Evolutionary conservation across 495 filamentous ascomycete species (phyloP).

Genomic region (Penicillium atrosanguineum): DNA sequence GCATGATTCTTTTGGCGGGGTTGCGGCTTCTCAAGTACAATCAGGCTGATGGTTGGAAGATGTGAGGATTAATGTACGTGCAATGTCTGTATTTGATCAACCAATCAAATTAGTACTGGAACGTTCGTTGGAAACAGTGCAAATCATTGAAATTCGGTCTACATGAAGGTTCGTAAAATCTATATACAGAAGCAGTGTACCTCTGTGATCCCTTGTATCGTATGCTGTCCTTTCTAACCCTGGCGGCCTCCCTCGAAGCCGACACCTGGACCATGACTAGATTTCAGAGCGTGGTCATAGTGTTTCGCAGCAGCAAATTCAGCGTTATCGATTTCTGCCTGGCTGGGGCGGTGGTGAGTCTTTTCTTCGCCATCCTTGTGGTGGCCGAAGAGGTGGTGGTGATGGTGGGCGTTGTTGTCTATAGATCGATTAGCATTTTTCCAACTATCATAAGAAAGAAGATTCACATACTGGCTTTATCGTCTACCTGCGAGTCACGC

Average conservation of each 20-base stretch:
- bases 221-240: neutral
- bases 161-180: neutral
- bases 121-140: neutral
- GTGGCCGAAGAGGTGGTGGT: neutral
- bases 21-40: too few relatives aligned
- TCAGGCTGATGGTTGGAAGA: too few relatives aligned
- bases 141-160: neutral
- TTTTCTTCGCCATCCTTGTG: neutral
- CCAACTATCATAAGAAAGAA: neutral
- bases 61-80: too few relatives aligned
- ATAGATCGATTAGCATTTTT: neutral
- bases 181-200: neutral
- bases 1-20: neutral
- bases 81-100: too few relatives aligned
- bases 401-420: neutral
- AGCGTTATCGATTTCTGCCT: conserved; percentile 2
- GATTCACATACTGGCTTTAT: neutral
- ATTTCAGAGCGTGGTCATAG: conserved; percentile 4
- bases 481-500: neutral
- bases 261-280: conserved; percentile 6
- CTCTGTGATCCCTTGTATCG: neutral
- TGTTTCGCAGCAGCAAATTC: conserved; percentile 2
- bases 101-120: too few relatives aligned
- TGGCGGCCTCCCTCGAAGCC: neutral
- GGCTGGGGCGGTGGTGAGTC: neutral